Percentiles rank a stretch among this genome's conserved stretches.
These are phyloP conservation scores for Gastroboletus turbinatus DNA, from an alignment of 1,284 basidiomycete species.

Conservation along the genomic window DNA sequence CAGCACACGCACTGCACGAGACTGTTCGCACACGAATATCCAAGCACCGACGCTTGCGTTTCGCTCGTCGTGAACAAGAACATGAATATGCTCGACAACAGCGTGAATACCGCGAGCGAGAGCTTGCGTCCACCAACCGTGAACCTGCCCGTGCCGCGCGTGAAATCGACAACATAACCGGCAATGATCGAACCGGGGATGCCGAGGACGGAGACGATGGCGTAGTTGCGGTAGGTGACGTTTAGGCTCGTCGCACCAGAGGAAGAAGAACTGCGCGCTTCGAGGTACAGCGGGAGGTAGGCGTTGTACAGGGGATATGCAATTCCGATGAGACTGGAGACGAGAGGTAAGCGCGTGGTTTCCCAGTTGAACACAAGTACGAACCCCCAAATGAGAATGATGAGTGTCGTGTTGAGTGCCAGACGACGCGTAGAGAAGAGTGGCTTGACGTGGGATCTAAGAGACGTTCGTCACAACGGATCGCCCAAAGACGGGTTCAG, in stretches of 20 bases:
- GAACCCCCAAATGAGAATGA: constrained; percentile 54
- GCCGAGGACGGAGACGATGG: constrained; percentile 49
- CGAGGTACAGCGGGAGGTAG: constrained; percentile 55
- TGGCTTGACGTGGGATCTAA: constrained; percentile 47
- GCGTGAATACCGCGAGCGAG: constrained; percentile 50
- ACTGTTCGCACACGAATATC: constrained; percentile 52
- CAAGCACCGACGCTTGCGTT: constrained; percentile 47
- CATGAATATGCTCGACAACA: constrained; percentile 55
- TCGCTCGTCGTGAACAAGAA: constrained; percentile 61
- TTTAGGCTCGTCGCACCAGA: constrained; percentile 31
- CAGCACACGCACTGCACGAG: constrained; percentile 40
- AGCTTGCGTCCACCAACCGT: constrained; percentile 50
- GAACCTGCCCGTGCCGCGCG: constrained; percentile 29
- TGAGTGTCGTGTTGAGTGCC: constrained; percentile 50
- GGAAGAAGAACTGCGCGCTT: constrained; percentile 38
- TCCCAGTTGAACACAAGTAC: constrained; percentile 4
- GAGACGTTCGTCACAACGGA: not conserved
- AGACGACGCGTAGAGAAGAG: constrained; percentile 52
- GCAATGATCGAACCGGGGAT: constrained; percentile 61
- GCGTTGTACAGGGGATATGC: constrained; percentile 60
- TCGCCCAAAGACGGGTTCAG: not conserved
- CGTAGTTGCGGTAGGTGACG: constrained; percentile 49
- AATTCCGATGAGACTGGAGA: constrained; percentile 49
- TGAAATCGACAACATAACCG: constrained; percentile 53
- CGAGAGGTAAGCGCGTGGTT: not conserved